Evolutionary conservation across 768 basidiomycete genomes (phyloP), one percentile per base, ranked within the genome.

Genomic region (Coprinopsis strossmayeri): DNA sequence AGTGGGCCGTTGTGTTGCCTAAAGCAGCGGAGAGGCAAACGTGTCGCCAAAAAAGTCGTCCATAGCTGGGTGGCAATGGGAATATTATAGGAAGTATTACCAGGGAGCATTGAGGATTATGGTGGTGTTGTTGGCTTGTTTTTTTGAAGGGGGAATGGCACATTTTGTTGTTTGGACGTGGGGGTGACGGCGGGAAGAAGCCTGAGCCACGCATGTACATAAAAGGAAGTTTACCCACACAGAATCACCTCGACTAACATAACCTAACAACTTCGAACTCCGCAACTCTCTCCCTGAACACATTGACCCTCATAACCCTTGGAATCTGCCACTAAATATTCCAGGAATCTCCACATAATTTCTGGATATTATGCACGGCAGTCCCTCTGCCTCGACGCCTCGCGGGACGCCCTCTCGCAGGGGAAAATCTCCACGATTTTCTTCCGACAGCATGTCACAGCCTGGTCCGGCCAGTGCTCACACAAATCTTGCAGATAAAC

Each of bases 341-440:
- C 61, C 60, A 57, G 54, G 47, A 56, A 55, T 49, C 60, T 54
- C 57, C 51, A 52, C 64, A 70, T 53, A 55, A 45, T 38, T 38
- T 53, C 54, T 46, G 59, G 55, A 52, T 55, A 59, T 57, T 52
- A 74, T 77, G 73, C 72, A 75, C 65, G 65, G 69, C 52, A 73
- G 60, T 58, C 60, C 69, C 50, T 67, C 72, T 58, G 65, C 74
- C 37, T 58, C 73, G 46, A 72, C 72, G 23, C 69, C 78, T 49
- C 76, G 82, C 48, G 77, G 78, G 25, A 75, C 80, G 15, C 76
- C 81, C 49, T 76, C 81, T 54, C 80, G 83, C 57, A 72, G 79
- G 51, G 81, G 77, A 51, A 75, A 74, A 71, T 81, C 82, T 12
- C 78, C 81, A 52, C 74, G 74, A 64, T 70, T 77, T 57, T 68